Conservation (phyloP, 306 rosid genomes). For the Vigna angularis region DNA sequence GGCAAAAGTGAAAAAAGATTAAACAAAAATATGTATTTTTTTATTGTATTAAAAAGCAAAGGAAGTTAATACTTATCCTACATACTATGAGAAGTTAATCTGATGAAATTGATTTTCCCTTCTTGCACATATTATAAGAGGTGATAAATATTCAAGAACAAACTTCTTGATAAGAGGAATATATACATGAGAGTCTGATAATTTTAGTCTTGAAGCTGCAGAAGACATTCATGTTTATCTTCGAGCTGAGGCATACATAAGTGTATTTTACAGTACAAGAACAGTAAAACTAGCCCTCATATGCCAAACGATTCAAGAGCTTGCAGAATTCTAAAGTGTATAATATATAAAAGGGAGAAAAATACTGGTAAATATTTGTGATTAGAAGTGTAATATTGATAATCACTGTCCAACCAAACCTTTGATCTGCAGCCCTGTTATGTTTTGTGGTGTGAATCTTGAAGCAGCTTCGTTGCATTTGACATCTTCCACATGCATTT, state of each 20-base stretch:
- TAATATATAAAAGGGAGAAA: not conserved
- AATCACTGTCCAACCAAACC: slow-evolving; percentile 52
- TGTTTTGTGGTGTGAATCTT: slow-evolving; percentile 40
- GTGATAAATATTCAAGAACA: too few species aligned
- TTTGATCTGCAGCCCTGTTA: slow-evolving; percentile 41
- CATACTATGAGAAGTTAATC: too few species aligned
- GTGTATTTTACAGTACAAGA: slow-evolving; percentile 14
- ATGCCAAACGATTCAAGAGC: slow-evolving; percentile 28
- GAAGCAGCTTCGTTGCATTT: slow-evolving; percentile 58
- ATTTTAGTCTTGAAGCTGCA: slow-evolving; percentile 29
- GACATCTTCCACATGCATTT: slow-evolving; percentile 47
- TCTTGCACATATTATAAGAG: too few species aligned
- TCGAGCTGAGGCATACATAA: slow-evolving; percentile 44
- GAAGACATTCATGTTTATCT: slow-evolving; percentile 41
- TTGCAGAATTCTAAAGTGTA: not conserved
- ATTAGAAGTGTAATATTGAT: not conserved
- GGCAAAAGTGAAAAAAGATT: too few species aligned
- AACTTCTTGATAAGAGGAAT: too few species aligned
- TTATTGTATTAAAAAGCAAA: too few species aligned
- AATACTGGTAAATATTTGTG: slow-evolving; percentile 6
- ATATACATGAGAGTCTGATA: not conserved
- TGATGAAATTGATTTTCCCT: too few species aligned
- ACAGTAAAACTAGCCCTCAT: not conserved
- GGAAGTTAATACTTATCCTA: too few species aligned
- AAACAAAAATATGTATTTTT: too few species aligned